A percentile compares a stretch with the other conserved stretches of the same genome.
phyloP scores from a whole-genome alignment of 2,329 filamentous ascomycete genomes.

The Diaporthe helianthi region DNA sequence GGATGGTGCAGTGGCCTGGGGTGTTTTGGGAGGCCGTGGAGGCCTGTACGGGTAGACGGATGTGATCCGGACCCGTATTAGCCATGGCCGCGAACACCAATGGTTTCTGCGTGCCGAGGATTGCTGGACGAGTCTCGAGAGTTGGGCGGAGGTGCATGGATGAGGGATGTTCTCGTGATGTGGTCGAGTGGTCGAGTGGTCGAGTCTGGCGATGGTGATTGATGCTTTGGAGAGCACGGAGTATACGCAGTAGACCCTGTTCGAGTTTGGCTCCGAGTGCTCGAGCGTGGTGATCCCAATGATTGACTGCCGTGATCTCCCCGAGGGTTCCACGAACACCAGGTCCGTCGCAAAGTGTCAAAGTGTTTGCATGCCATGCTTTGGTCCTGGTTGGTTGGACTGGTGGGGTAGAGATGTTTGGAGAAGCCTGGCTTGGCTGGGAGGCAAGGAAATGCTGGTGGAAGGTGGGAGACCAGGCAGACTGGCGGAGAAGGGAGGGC shows the following conservation, averaged over 20 bases:
- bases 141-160: not conserved
- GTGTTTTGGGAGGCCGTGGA: not conserved
- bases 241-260: too few relatives aligned
- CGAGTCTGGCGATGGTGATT: too few relatives aligned
- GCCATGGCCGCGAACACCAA: not conserved
- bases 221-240: too few relatives aligned
- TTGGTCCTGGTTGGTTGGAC: not conserved
- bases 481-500: slow-evolving; percentile 10
- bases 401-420: not conserved
- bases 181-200: too few relatives aligned
- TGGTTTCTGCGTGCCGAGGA: not conserved
- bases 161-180: not conserved
- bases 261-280: not conserved
- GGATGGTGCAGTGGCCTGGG: slow-evolving; percentile 1
- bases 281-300: slow-evolving; percentile 14
- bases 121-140: not conserved
- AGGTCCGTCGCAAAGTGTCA: not conserved
- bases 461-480: not conserved
- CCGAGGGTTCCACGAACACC: not conserved
- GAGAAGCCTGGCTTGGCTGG: not conserved
- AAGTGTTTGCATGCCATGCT: not conserved
- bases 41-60: slow-evolving; percentile 4
- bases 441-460: not conserved
- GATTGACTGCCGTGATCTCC: not conserved
- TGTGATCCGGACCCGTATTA: slow-evolving; percentile 17